Base-by-base conservation (phyloP, 352 stramenopile genomes). In the Phytophthora chlamydospora region DNA sequence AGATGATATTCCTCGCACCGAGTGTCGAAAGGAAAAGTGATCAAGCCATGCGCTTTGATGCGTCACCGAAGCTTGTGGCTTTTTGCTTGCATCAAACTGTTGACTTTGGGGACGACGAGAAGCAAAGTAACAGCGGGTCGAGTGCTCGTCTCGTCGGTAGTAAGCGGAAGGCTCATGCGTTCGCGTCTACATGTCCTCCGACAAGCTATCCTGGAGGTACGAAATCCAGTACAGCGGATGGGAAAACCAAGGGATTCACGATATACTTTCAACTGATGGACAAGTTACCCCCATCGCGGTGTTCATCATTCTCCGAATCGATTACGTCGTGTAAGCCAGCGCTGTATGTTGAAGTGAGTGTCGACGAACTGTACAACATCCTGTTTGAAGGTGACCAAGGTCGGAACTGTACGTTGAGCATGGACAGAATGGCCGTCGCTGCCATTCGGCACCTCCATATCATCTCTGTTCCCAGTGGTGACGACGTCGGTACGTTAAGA, bases 1-100 rank as follows among this genome's bases (percentile, higher is more conserved):
- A 89, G 44, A 73, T 88, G 46, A 44, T 81, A 9, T 91, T 89
- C 42, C 58, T 91, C 5, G 55, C 74, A 6, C 51, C 71, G 16
- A 79, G 52, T 2, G 44, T 64, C 12, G 64, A 47, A 11, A 47
- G 44, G 7, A 59, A 29, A 39, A 66, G 35, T 21, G 55, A 73
- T 2, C 63, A 62, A 31, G 40, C 54, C 6, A 59, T 80, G 27
- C 51, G 70, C 6, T 50, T 85, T 13, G 58, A 75, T 54, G 51
- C 32, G 2, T 35, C 40, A 3, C 32, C 71, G 5, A 42, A 51
- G 6, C 62, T 69, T 17, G 54, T 80, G 12, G 68, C 73, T 6
- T 71, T 85, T 41, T 85, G 76, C 16, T 51, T 85, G 44, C 76
- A 79, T 32, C 70, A 80, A 49, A 57, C 29, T 9, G 47, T 83